phyloP scores from a whole-genome alignment of 495 filamentous ascomycete species.

The Hypomontagnella submonticulosa region DNA sequence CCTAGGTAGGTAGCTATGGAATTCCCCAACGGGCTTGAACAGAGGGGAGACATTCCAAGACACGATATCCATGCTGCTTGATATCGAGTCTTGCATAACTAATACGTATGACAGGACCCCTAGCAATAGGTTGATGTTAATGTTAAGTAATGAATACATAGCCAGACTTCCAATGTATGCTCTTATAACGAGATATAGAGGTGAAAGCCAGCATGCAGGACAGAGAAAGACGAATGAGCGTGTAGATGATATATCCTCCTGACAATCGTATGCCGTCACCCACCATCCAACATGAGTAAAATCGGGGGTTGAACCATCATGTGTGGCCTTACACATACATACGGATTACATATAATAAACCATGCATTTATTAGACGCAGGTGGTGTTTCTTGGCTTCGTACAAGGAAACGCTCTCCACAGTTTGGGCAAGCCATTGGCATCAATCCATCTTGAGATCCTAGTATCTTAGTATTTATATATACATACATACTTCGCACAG shows the following conservation, averaged over 20 bases:
- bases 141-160: constrained; percentile 10
- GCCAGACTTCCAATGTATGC: neutral
- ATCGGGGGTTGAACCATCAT: constrained; percentile 12
- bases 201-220: constrained; percentile 4
- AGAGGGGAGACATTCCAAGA: constrained; percentile 4
- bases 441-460: constrained; percentile 16
- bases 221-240: constrained; percentile 14
- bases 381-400: constrained; percentile 36
- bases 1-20: neutral
- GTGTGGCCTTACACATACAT: neutral
- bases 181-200: neutral
- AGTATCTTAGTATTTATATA: constrained; percentile 14
- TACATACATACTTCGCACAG: neutral
- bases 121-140: constrained; percentile 4
- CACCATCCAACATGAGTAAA: neutral
- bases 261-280: constrained; percentile 13
- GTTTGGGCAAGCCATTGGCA: constrained; percentile 34
- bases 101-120: constrained; percentile 9
- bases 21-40: neutral
- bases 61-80: constrained; percentile 18
- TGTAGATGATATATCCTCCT: constrained; percentile 28
- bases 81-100: neutral
- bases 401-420: constrained; percentile 39
- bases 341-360: constrained; percentile 31
- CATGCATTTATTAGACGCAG: constrained; percentile 43